Conservation (phyloP, 2,329 filamentous ascomycete genomes). For the Ophiostoma australiae region DNA sequence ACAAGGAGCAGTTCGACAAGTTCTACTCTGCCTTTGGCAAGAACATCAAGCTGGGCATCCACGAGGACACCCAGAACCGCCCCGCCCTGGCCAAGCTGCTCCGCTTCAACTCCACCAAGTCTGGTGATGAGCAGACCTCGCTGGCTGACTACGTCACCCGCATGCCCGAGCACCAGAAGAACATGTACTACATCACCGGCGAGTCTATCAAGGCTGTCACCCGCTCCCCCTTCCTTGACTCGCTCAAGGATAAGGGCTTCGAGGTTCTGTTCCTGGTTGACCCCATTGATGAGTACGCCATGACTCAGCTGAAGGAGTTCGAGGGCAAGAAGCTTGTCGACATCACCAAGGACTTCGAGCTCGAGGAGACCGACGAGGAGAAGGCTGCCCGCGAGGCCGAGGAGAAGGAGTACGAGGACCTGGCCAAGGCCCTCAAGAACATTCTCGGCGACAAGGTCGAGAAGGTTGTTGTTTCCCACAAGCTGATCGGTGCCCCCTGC, state of each 20-base stretch:
- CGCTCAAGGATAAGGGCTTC: constrained; percentile 98
- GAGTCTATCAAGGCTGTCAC: constrained; percentile 97
- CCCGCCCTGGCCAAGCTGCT: constrained; percentile 90
- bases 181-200: constrained; percentile 99
- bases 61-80: constrained; percentile 99
- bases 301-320: constrained; percentile 99
- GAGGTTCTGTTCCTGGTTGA: constrained; percentile 99
- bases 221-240: constrained; percentile 98
- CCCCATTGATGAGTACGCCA: constrained; percentile 98
- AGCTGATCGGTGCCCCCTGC: constrained; percentile 89
- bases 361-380: constrained; percentile 99
- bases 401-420: constrained; percentile 95
- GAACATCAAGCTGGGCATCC: constrained; percentile 99
- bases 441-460: constrained; percentile 98
- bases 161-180: constrained; percentile 99
- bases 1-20: constrained; percentile 99
- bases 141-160: constrained; percentile 96
- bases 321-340: constrained; percentile 99
- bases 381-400: constrained; percentile 91
- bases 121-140: constrained; percentile 90
- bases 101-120: constrained; percentile 98
- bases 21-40: constrained; percentile 99
- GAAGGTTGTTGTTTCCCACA: constrained; percentile 99
- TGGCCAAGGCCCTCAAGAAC: constrained; percentile 98
- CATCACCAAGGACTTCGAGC: constrained; percentile 99